A percentile compares a stretch with the other conserved stretches of the same genome.
These are phyloP conservation scores for Pythium utonaiense DNA, from an alignment of 352 stramenopile species.

Conservation along the genomic window DNA sequence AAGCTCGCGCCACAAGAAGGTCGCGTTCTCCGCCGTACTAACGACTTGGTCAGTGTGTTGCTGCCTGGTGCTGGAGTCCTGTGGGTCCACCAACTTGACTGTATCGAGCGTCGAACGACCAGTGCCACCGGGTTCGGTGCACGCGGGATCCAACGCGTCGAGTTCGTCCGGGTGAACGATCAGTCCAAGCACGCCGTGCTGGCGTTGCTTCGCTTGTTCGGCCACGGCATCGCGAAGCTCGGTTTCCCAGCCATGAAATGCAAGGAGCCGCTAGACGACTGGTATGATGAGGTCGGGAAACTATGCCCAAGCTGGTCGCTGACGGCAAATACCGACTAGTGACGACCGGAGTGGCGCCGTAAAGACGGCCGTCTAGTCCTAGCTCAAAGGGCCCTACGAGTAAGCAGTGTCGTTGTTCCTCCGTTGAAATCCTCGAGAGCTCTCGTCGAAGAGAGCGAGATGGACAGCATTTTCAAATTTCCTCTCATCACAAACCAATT, in stretches of 20 bases:
- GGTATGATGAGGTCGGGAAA: background rate
- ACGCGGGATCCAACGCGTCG: background rate
- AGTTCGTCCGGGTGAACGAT: background rate
- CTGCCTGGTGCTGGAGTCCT: background rate
- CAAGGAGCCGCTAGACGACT: background rate
- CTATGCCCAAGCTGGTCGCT: background rate
- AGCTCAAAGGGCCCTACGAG: too few species aligned
- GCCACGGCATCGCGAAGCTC: background rate
- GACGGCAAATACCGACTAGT: background rate
- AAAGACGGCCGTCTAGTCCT: too few species aligned
- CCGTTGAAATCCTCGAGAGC: too few species aligned
- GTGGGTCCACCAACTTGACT: background rate
- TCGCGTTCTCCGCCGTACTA: background rate
- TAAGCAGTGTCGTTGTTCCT: too few species aligned
- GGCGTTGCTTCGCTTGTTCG: background rate
- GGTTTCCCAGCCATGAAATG: background rate
- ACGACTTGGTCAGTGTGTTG: background rate
- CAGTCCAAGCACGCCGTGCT: background rate
- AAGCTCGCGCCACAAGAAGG: background rate
- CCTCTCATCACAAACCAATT: too few species aligned
- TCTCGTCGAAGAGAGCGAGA: too few species aligned
- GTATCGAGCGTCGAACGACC: background rate
- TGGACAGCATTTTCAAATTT: too few species aligned
- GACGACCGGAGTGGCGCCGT: too few species aligned
- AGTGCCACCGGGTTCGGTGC: background rate